Evolutionary conservation across 1,139 yeast genomes (phyloP), one percentile per base, ranked within the genome.

Genomic region (Blastobotrys indianensis): DNA sequence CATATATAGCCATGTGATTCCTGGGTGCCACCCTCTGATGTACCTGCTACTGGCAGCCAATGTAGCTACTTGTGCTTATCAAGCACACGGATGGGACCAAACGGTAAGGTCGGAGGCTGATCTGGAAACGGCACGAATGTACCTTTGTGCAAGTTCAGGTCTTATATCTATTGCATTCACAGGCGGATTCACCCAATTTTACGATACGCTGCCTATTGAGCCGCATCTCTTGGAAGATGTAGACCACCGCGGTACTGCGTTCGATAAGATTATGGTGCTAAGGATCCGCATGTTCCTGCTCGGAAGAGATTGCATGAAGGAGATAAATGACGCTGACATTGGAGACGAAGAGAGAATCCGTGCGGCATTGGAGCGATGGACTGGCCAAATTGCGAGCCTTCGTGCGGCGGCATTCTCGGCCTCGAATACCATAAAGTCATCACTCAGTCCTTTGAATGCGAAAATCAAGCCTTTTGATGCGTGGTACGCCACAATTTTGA

Each of bases 1-100:
- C 7, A 58, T 73, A 6, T 77, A 47, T 37, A 39, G 47, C 12
- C 29, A 40, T 6, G 11, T 16, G 30, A 32, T 36, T 4, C 10
- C n/a, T 12, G 16, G 20, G 4, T 20, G 9, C 13, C 32, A 40
- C 8, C 38, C 43, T 16, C 25, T 20, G 11, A 32, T 23, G 38
- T 37, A 40, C 16, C 16, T 32, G 6, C 9, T 37, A 9, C 23
- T 28, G 8, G 37, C 43, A 4, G 33, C 37, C 10, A 31, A 25
- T 12, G 23, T 39, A n/a, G 16, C 34, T 2, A 30, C 12, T 16
- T n/a, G 35, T 7, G 44, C 31, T n/a, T 15, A 29, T 25, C 11
- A 34, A 23, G n/a, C 28, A 9, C 10, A 28, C 11, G 20, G 29
- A 9, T 41, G 44, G 44, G 25, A 41, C 20, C 11, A 34, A 11